Percentiles rank a stretch among this genome's conserved stretches.
Conservation (phyloP, 306 rosid species). For the Dryas octopetala region DNA sequence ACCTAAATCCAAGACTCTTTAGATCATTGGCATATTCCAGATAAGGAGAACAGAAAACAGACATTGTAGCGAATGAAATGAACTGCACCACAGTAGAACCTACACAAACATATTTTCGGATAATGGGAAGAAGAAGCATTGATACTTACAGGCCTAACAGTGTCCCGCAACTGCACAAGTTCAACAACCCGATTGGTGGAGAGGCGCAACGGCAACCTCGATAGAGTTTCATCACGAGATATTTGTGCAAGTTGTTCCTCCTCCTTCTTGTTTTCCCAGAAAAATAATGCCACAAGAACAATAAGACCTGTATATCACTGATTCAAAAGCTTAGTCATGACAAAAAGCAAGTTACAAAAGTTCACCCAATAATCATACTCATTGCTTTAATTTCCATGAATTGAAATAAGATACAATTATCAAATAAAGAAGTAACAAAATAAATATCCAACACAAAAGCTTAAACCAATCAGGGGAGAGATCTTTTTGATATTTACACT, state of each 20-base stretch:
- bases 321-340: slow-evolving; percentile 63
- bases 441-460: neutral
- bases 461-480: neutral
- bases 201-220: slow-evolving; percentile 92
- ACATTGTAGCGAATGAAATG: neutral
- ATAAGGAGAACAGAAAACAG: neutral
- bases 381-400: neutral
- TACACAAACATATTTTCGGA: neutral
- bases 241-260: slow-evolving; percentile 92
- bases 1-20: slow-evolving; percentile 61
- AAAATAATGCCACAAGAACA: slow-evolving; percentile 68
- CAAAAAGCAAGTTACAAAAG: slow-evolving; percentile 33
- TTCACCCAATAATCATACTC: slow-evolving; percentile 9
- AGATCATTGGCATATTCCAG: slow-evolving; percentile 14
- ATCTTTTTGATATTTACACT: too few species aligned
- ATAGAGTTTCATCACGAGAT: slow-evolving; percentile 77
- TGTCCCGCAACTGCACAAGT: slow-evolving; percentile 94
- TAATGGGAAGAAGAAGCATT: slow-evolving; percentile 8
- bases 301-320: slow-evolving; percentile 82
- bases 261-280: slow-evolving; percentile 97
- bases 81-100: neutral
- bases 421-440: neutral
- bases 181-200: slow-evolving; percentile 95
- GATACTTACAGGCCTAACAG: slow-evolving; percentile 82
- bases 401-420: neutral